Percentiles rank a stretch among this genome's conserved stretches.
These are phyloP conservation scores for Salvia rosmarinus DNA, from an alignment of 257 asterid genomes.

Conservation along the genomic window DNA sequence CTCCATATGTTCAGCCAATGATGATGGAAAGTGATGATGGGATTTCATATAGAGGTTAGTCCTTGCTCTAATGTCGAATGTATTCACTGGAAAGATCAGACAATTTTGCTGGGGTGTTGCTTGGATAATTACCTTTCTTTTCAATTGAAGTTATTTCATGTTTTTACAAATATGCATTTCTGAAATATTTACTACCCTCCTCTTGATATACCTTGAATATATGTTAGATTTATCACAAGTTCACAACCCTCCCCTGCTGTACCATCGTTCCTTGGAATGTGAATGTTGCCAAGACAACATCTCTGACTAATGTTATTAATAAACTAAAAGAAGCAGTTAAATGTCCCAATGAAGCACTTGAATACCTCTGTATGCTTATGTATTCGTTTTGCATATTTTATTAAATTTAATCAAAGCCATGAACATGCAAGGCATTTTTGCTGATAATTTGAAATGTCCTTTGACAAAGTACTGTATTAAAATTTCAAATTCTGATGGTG, in stretches of 20 bases:
- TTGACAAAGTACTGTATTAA: too few relatives aligned
- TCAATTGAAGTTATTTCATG: neutral
- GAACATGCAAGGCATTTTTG: too few relatives aligned
- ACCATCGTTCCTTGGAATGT: constrained; percentile 12
- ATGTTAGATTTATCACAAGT: neutral
- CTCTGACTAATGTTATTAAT: too few relatives aligned
- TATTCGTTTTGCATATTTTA: too few relatives aligned
- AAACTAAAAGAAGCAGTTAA: too few relatives aligned
- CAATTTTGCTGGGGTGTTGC: constrained; percentile 4
- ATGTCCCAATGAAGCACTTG: too few relatives aligned
- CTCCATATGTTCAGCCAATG: constrained; percentile 69
- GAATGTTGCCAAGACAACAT: neutral
- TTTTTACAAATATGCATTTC: constrained; percentile 13
- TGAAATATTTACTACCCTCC: neutral
- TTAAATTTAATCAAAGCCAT: too few relatives aligned
- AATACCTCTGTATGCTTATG: too few relatives aligned
- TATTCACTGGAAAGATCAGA: constrained; percentile 16
- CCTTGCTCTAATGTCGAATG: neutral
- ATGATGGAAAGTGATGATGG: constrained; percentile 81
- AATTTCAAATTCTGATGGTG: too few relatives aligned
- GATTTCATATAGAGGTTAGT: constrained; percentile 73
- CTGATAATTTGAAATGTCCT: too few relatives aligned
- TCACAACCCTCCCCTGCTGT: neutral
- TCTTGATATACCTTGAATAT: neutral
- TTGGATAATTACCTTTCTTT: constrained; percentile 28